Evolutionary conservation across 2,329 filamentous ascomycete species (phyloP), one percentile per base, ranked within the genome.

Genomic region (Aspergillus fijiensis): DNA sequence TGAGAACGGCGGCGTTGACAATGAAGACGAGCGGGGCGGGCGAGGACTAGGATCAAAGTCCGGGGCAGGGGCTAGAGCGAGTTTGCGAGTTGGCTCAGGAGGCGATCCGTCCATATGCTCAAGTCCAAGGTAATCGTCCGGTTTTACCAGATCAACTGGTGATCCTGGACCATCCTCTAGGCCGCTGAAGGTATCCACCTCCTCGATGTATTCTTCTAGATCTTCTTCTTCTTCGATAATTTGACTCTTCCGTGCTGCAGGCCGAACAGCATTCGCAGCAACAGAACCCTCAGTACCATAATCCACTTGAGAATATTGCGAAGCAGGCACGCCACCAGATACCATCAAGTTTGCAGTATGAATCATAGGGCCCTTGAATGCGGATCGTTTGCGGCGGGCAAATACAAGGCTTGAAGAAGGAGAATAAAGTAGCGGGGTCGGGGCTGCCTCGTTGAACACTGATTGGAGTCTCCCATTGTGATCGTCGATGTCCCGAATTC

Each of bases 211-310:
- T 62, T 77, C 69, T 59, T 76, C 74, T 29, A 71, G 63, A 42
- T 79, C 76, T 58, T 79, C 77, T 60, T 79, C 77, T 64, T 79
- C 78, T 60, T 78, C 76, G 27, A 80, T 80, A 35, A 77, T 78
- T 58, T 78, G 73, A 58, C 76, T 78, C 62, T 76, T 77, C 51
- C 74, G 67, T 49, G 74, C 66, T 5, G 64, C 65, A 14, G 75
- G 68, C 21, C 71, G 72, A 48, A 64, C 65, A 49, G 62, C 39
- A 39, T 58, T 35, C 5, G 53, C 42, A 16, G 63, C 42, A 19
- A 65, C 51, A 10, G 68, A 63, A 14, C 59, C 65, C 33, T 66
- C 51, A 9, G 55, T 63, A 21, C 64, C 65, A 25, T 67, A 65
- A 35, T 71, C 69, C 5, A 69, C 73, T n/a, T 71, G 61, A 7